These are phyloP conservation scores for Amanita subjunquillea DNA, from an alignment of 768 basidiomycete genomes.

Conservation along the genomic window DNA sequence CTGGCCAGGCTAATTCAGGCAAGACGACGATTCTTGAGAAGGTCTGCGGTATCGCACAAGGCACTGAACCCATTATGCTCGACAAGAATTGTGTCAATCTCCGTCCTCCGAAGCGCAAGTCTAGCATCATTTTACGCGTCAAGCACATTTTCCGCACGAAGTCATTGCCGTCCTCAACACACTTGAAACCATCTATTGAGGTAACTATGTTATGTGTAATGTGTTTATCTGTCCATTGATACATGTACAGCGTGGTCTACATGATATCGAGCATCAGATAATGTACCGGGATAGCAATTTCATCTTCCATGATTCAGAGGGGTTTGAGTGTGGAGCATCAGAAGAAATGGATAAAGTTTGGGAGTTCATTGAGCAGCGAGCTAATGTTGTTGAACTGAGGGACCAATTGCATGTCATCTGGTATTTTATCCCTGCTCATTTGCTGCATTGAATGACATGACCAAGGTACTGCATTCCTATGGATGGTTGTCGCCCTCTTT, in stretches of 20 bases:
- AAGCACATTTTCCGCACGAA: neutral
- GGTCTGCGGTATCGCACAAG: no score
- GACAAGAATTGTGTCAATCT: no score
- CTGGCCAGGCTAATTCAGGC: no score
- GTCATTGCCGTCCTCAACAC: neutral
- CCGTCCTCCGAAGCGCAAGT: no score
- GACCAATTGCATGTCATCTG: constrained; percentile 29
- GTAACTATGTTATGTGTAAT: constrained; percentile 9
- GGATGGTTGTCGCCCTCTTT: neutral
- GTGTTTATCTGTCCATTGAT: neutral
- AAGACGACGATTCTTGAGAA: no score
- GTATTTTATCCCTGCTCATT: constrained; percentile 10
- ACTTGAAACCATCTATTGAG: neutral
- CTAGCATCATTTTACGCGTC: no score
- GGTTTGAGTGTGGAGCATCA: constrained; percentile 25
- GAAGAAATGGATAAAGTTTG: constrained; percentile 14
- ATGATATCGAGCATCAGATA: constrained; percentile 21
- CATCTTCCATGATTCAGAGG: constrained; percentile 31
- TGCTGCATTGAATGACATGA: neutral
- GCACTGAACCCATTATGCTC: no score
- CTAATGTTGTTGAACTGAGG: neutral
- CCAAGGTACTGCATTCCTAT: neutral
- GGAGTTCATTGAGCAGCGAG: neutral
- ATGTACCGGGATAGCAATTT: constrained; percentile 21
- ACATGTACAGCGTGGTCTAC: constrained; percentile 19